phyloP scores from a whole-genome alignment of 768 basidiomycete species.

The Suillus decipiens region DNA sequence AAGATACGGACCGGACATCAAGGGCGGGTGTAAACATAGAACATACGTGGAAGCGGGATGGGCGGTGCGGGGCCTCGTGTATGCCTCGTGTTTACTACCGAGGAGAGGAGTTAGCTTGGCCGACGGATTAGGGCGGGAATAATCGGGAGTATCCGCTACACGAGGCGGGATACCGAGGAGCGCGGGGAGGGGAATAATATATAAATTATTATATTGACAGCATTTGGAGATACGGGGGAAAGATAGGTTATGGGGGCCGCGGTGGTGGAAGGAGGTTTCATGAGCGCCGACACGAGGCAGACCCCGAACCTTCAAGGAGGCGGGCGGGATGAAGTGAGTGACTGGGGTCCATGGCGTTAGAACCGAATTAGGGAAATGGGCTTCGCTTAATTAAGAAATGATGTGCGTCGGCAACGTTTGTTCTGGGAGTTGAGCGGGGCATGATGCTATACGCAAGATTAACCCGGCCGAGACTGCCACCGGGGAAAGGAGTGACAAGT shows the following conservation, averaged over 20 bases:
- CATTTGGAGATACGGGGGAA: neutral
- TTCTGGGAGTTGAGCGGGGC: constrained; percentile 15
- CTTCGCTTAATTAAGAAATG: constrained; percentile 17
- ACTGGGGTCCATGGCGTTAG: constrained; percentile 21
- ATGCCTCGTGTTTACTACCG: constrained; percentile 2
- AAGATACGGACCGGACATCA: constrained; percentile 5
- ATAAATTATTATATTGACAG: neutral
- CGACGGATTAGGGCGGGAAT: constrained; percentile 4
- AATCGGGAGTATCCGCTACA: constrained; percentile 7
- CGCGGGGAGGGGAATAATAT: neutral
- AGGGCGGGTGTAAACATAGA: constrained; percentile 11
- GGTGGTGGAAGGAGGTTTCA: neutral
- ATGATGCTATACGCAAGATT: constrained; percentile 10
- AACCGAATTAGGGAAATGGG: constrained; percentile 20
- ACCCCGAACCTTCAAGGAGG: constrained; percentile 16
- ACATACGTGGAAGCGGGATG: constrained; percentile 4
- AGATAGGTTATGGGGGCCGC: constrained; percentile 1
- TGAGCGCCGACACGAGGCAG: constrained; percentile 36
- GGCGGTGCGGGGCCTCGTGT: constrained; percentile 6
- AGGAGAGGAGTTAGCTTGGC: neutral
- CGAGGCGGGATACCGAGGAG: constrained; percentile 10
- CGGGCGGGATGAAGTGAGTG: constrained; percentile 15
- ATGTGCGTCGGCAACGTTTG: constrained; percentile 32
- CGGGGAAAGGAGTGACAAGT: constrained; percentile 8
- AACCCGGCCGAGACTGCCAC: constrained; percentile 10